Percentiles rank a stretch among this genome's conserved stretches.
Conservation (phyloP, 2,329 filamentous ascomycete genomes). For the Basipetospora chlamydospora region DNA sequence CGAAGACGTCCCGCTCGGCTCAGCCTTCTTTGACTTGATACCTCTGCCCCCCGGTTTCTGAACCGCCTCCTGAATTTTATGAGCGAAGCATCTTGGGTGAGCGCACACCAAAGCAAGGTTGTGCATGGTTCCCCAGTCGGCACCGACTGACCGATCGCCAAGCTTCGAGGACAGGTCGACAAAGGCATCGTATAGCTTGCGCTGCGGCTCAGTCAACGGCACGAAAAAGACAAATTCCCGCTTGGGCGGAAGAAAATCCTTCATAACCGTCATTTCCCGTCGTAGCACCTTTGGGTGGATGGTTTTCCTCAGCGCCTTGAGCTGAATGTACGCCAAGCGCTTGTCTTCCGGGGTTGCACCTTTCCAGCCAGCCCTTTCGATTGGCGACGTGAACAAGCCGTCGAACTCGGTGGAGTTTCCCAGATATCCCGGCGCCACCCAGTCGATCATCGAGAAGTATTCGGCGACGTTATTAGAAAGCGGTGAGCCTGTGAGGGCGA, state of each 20-base stretch:
- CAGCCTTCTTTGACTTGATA: too few species aligned
- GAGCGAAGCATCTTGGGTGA: slow-evolving; percentile 33
- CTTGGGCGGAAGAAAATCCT: slow-evolving; percentile 56
- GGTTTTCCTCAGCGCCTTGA: slow-evolving; percentile 55
- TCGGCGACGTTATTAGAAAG: slow-evolving; percentile 73
- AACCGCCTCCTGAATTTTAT: too few species aligned
- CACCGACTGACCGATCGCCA: too few species aligned
- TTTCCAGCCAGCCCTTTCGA: slow-evolving; percentile 8
- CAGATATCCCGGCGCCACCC: slow-evolving; percentile 69
- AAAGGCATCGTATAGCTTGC: slow-evolving; percentile 41
- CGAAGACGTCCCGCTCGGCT: too few species aligned
- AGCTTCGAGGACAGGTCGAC: slow-evolving; percentile 13
- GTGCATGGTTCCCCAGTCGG: slow-evolving; percentile 21
- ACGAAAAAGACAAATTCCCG: slow-evolving; percentile 70
- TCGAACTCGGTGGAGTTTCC: slow-evolving; percentile 55
- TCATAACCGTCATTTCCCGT: slow-evolving; percentile 51
- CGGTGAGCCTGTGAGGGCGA: slow-evolving; percentile 78
- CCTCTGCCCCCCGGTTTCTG: too few species aligned
- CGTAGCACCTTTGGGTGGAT: slow-evolving; percentile 69
- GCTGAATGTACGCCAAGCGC: slow-evolving; percentile 46
- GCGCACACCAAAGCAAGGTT: slow-evolving; percentile 34
- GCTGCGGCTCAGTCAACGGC: slow-evolving; percentile 52
- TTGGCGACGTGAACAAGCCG: slow-evolving; percentile 38
- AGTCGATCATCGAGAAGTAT: slow-evolving; percentile 77
- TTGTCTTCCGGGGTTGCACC: slow-evolving; percentile 46